A percentile compares a stretch with the other conserved stretches of the same genome.
phyloP scores from a whole-genome alignment of 129 eudicot genomes.

The Solidago caesia region DNA sequence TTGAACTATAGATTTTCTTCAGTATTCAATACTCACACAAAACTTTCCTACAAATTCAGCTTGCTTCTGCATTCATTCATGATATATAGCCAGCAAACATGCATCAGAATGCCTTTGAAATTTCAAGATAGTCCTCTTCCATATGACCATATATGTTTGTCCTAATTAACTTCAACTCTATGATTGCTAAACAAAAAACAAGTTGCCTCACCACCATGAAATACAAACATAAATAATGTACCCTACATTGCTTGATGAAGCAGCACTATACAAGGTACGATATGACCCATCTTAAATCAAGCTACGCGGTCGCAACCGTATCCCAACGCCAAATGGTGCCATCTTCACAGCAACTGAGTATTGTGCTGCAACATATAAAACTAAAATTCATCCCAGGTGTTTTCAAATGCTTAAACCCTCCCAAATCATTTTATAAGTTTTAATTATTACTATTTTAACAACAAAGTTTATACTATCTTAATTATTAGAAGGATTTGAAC shows the following conservation, averaged over 20 bases:
- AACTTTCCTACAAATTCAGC: neutral
- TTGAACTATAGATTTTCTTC: neutral
- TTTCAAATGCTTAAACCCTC: neutral
- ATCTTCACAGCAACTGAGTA: constrained; percentile 93
- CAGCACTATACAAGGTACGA: constrained; percentile 21
- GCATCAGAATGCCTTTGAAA: neutral
- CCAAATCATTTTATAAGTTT: neutral
- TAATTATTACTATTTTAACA: neutral
- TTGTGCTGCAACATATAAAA: constrained; percentile 65
- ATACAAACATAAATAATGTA: constrained; percentile 2
- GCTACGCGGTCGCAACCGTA: constrained; percentile 65
- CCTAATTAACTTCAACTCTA: neutral
- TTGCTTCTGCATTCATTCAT: neutral
- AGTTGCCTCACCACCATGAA: neutral
- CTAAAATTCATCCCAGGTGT: neutral
- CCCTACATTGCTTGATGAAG: constrained; percentile 6
- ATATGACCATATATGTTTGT: neutral
- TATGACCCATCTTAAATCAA: neutral
- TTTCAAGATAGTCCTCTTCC: neutral
- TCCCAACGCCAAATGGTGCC: constrained; percentile 99
- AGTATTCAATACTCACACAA: neutral
- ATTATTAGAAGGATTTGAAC: neutral
- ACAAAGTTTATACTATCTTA: neutral
- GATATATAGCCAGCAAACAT: neutral
- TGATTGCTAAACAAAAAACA: neutral